Evolutionary conservation across 345 rosid species (phyloP), one percentile per base, ranked within the genome.

Genomic region (Microcos paniculata): DNA sequence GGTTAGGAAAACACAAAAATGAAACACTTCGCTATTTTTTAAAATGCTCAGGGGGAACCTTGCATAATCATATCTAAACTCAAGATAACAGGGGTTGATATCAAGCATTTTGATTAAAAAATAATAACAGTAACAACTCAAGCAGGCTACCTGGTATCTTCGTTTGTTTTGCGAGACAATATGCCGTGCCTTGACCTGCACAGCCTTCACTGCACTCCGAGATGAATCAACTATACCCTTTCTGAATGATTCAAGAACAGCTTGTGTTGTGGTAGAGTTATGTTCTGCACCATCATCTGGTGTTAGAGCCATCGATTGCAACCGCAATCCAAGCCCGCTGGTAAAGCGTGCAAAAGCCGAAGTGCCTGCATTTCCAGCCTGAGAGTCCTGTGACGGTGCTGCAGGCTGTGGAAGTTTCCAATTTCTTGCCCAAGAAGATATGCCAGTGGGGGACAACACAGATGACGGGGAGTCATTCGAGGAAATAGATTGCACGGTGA

Each of bases 111-210:
- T 66, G 35, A 45, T 66, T 66, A 7, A 45, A 45, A 66, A 6
- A 14, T 18, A 30, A 57, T 8, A 18, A 15, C 16, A 30, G 9
- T 3, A 42, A 24, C 15, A 69, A 69, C 45, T 30, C 24, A 69
- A 52, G 51, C 49, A 69, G 59, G 43, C 35, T 49, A 65, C 9
- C 10, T 93, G 98, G 82, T 88, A 95, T 88, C 99, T 93, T 81
- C 99, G 77, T 78, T 95, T 95, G 73, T 95, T 95, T 84, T 95
- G 99, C 61, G 99, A 95, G 71, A 93, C 98, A 66, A 90, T 87
- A 71, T 91, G 99, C 16, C 99, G 88, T 67, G 99, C 98, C 88
- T 91, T 94, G 82, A 91, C 93, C 85, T 94, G 97, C 72, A 91
- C 90, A 2, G 97, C 99, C 87, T 91, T 95, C 18, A 93, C 96